Evolutionary conservation across 176 grass and related monocot genomes (phyloP).

Genomic region (Triticum turgidum): DNA sequence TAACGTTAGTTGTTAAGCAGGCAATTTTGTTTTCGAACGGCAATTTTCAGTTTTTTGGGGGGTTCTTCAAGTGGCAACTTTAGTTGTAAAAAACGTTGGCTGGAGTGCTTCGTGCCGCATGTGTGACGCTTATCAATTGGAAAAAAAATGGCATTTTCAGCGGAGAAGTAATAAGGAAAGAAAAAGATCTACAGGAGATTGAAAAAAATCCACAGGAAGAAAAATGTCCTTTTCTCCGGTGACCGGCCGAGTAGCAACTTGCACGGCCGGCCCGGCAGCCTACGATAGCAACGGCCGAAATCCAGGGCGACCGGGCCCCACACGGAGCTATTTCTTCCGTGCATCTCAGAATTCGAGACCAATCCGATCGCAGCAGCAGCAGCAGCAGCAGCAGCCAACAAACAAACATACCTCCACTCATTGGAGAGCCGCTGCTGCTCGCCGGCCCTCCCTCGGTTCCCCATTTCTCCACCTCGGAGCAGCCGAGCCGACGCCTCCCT

Average conservation of each 20-base stretch:
- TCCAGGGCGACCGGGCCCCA: background rate
- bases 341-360: background rate
- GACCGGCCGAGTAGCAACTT: background rate
- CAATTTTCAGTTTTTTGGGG: too few species aligned
- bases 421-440: background rate
- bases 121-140: too few species aligned
- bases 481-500: background rate
- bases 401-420: conserved; percentile 1
- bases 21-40: too few species aligned
- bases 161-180: too few species aligned
- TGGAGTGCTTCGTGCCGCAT: too few species aligned
- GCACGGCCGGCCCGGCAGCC: background rate
- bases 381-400: background rate
- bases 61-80: too few species aligned
- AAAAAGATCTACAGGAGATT: background rate
- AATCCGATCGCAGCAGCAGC: background rate
- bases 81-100: too few species aligned
- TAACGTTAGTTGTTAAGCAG: too few species aligned
- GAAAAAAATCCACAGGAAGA: background rate
- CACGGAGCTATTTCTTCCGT: background rate
- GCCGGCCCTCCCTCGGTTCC: background rate
- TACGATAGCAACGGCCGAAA: background rate
- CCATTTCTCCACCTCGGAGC: background rate
- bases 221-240: background rate
- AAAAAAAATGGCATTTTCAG: too few species aligned